These are phyloP conservation scores for Salix viminalis DNA, from an alignment of 345 rosid genomes.

Conservation along the genomic window DNA sequence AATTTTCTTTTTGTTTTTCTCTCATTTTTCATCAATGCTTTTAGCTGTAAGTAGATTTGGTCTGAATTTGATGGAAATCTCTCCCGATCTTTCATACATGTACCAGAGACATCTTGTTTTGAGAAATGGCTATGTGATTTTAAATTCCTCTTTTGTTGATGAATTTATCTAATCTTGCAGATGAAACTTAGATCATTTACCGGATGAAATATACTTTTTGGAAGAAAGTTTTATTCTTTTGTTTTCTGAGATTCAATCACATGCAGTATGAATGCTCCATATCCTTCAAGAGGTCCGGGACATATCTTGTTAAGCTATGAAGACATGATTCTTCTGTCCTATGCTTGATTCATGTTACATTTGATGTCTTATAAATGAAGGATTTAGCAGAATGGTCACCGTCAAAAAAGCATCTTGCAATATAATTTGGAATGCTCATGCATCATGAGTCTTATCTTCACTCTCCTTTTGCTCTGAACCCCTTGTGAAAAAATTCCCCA, in stretches of 20 bases:
- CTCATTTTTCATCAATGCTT: conserved; percentile 6
- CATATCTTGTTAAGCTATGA: too few relatives aligned
- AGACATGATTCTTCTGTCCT: too few relatives aligned
- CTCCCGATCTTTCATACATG: neutral
- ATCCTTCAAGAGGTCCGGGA: too few relatives aligned
- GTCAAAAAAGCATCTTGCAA: too few relatives aligned
- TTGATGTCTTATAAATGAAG: too few relatives aligned
- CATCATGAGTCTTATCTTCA: too few relatives aligned
- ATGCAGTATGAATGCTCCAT: too few relatives aligned
- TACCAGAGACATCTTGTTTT: neutral
- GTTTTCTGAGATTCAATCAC: neutral
- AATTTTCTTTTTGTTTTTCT: conserved; percentile 20
- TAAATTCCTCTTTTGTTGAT: neutral
- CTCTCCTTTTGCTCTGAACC: neutral
- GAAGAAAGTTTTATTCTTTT: neutral
- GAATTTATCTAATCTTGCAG: neutral
- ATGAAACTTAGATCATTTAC: neutral
- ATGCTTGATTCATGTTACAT: too few relatives aligned
- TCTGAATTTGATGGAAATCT: neutral
- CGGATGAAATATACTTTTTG: too few relatives aligned
- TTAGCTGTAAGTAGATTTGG: neutral
- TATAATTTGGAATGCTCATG: too few relatives aligned
- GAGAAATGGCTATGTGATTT: neutral
- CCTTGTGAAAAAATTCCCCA: neutral
- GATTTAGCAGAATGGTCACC: too few relatives aligned